Evolutionary conservation across 768 basidiomycete genomes (phyloP).

Genomic region (Crucibulum laeve): DNA sequence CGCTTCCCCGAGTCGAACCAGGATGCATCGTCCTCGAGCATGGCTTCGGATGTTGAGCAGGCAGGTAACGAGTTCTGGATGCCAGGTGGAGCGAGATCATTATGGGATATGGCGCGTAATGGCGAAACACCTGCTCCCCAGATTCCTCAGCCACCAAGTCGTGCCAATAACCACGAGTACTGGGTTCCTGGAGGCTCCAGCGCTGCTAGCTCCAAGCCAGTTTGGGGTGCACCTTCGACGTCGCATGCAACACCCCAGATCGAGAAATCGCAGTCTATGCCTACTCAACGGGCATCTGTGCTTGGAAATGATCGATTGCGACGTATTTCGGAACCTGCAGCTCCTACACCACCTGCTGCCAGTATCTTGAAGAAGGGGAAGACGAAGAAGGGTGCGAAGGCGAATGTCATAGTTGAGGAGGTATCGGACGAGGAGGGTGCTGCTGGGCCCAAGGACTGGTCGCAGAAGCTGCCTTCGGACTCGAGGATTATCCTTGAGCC

Average conservation of each 20-base stretch:
- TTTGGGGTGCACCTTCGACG: not conserved
- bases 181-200: not conserved
- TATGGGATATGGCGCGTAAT: not conserved
- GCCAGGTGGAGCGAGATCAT: not conserved
- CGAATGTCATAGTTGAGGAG: slow-evolving; percentile 35
- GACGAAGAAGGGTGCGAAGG: slow-evolving; percentile 18
- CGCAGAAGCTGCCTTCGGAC: slow-evolving; percentile 29
- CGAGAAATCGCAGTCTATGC: slow-evolving; percentile 13
- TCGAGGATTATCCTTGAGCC: slow-evolving; percentile 33
- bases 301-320: slow-evolving; percentile 16
- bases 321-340: slow-evolving; percentile 24
- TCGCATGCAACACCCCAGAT: slow-evolving; percentile 15
- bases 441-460: slow-evolving; percentile 10
- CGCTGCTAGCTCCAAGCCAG: not conserved
- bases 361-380: slow-evolving; percentile 15
- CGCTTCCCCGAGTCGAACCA: not conserved
- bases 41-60: slow-evolving; percentile 3
- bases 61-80: slow-evolving; percentile 1
- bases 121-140: no score
- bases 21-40: slow-evolving; percentile 1
- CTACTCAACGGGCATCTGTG: slow-evolving; percentile 9
- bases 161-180: not conserved
- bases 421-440: slow-evolving; percentile 39
- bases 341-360: slow-evolving; percentile 14
- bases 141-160: not conserved